phyloP scores from a whole-genome alignment of 768 basidiomycete genomes.

The Pisolithus microcarpus region DNA sequence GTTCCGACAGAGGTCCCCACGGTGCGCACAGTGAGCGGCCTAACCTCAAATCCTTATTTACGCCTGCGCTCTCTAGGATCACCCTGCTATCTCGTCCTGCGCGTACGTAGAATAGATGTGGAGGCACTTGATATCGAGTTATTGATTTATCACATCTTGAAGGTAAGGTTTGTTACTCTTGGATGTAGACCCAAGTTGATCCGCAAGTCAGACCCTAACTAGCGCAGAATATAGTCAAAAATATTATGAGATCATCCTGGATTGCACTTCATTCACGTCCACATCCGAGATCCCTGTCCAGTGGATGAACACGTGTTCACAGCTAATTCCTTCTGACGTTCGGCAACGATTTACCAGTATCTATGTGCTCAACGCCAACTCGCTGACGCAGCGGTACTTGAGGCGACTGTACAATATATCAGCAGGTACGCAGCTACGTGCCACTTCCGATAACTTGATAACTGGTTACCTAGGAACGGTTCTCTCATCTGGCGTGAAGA shows the following conservation, averaged over 20 bases:
- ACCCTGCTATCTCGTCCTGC: conserved; percentile 47
- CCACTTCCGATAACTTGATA: conserved; percentile 1
- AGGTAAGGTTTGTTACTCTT: conserved; percentile 34
- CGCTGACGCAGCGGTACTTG: conserved; percentile 63
- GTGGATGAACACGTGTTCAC: conserved; percentile 73
- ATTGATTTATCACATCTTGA: conserved; percentile 71
- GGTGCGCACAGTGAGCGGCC: conserved; percentile 28
- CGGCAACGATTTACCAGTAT: conserved; percentile 51
- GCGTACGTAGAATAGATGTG: conserved; percentile 64
- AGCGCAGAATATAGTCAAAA: conserved; percentile 41
- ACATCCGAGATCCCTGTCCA: conserved; percentile 74
- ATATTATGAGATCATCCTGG: conserved; percentile 66
- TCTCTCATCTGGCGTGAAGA: conserved; percentile 45
- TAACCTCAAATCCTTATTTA: conserved; percentile 1
- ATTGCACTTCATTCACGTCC: conserved; percentile 72
- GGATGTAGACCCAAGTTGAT: background rate
- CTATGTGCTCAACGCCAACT: conserved; percentile 71
- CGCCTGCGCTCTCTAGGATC: conserved; percentile 31
- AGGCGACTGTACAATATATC: conserved; percentile 70
- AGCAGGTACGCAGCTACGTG: conserved; percentile 29
- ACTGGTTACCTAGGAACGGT: conserved; percentile 37
- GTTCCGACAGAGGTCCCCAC: conserved; percentile 42
- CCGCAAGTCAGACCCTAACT: conserved; percentile 41
- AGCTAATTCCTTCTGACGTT: conserved; percentile 67
- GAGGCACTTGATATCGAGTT: conserved; percentile 75